Conservation (phyloP, 306 rosid genomes). For the Oemleria cerasiformis region DNA sequence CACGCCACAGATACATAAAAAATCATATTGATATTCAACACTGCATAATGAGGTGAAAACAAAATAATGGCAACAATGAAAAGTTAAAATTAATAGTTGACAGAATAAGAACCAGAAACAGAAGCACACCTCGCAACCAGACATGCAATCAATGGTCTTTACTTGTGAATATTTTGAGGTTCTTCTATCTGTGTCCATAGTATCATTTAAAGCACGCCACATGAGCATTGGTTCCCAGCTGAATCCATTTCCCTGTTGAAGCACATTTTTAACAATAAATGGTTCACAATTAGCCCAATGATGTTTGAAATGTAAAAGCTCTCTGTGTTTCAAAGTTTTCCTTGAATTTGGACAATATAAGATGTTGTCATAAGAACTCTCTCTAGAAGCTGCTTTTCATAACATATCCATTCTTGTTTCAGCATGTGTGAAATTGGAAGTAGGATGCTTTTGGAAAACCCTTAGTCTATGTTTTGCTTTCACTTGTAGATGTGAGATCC, state of each 20-base stretch:
- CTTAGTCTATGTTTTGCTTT: conserved; percentile 40
- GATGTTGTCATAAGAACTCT: conserved; percentile 38
- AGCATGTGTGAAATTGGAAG: conserved; percentile 25
- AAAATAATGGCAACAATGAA: too few relatives aligned
- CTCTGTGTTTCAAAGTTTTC: conserved; percentile 32
- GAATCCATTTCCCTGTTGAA: conserved; percentile 57
- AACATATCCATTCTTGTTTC: conserved; percentile 23
- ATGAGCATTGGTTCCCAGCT: conserved; percentile 96
- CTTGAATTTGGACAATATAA: conserved; percentile 49
- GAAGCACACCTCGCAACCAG: conserved; percentile 74
- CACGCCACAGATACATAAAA: not conserved
- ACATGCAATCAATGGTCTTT: conserved; percentile 82
- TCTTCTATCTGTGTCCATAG: conserved; percentile 36
- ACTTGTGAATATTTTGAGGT: conserved; percentile 61
- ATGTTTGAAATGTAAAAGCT: conserved; percentile 42
- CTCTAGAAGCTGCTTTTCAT: conserved; percentile 52
- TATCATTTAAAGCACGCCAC: conserved; percentile 79
- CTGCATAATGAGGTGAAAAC: too few relatives aligned
- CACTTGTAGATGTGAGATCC: conserved; percentile 50
- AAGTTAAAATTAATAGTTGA: too few relatives aligned
- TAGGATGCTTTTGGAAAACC: conserved; percentile 14
- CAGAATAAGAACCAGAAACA: conserved; percentile 8
- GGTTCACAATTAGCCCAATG: conserved; percentile 81
- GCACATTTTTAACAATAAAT: conserved; percentile 64
- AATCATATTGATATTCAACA: not conserved